Base-by-base conservation (phyloP, 441 rosid species). In the Jatropha multifida region DNA sequence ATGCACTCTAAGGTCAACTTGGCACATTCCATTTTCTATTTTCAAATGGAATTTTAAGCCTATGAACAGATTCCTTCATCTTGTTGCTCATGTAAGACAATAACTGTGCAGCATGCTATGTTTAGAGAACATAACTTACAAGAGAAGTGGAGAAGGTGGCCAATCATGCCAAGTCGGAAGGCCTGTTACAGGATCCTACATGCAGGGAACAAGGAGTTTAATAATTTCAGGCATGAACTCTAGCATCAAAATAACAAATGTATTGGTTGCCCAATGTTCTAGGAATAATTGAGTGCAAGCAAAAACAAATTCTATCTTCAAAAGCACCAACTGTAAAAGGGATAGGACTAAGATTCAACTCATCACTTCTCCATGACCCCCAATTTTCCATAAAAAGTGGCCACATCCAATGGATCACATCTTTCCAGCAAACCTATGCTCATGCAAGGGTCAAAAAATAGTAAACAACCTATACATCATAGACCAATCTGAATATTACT, bases 341-440 rank as follows among this genome's bases (percentile, higher is more conserved):
- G 75, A 84, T 86, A 65, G 92, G 84, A 73, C 99, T 91, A 77
- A 94, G 85, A 76, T 90, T 88, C 81, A 94, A 85, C 74, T 86
- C 87, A 78, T 89, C 87, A n/a, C 77, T 86, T 85, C 98, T 88
- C 99, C 99, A 94, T 17, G 88, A 83, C 68, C 90, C 92, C 96
- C 94, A 94, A 58, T 78, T 83, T 79, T 94, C 96, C 49, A 90
- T 74, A 83, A 87, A 93, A 69, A 94, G 92, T 18, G 99, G 98
- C 98, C 98, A 94, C 99, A 94, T 93, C 98, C 98, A 94, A 77
- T 94, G 97, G 63, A 84, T 84, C 79, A 93, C 94, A 77, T 94
- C 98, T 83, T 80, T 87, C 99, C 98, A 94, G 81, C 89, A 85
- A 76, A 88, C 86, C 99, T 94, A 61, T 18, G 75, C n/a, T 41